These are phyloP conservation scores for Hibiscus mutabilis DNA, from an alignment of 345 rosid genomes.

Conservation along the genomic window DNA sequence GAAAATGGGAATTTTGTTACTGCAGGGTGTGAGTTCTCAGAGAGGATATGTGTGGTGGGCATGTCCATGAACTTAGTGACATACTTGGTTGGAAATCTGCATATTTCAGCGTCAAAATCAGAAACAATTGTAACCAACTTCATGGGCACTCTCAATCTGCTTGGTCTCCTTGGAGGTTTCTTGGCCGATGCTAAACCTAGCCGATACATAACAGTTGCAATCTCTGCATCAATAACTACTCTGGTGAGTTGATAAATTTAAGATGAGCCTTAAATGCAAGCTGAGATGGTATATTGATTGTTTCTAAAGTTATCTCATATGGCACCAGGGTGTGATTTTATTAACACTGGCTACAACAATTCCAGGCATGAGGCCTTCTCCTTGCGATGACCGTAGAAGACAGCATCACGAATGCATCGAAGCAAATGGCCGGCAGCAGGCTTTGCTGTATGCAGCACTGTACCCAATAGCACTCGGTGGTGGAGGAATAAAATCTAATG, in stretches of 20 bases:
- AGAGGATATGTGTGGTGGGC: slow-evolving; percentile 88
- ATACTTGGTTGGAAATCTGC: slow-evolving; percentile 69
- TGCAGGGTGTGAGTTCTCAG: slow-evolving; percentile 75
- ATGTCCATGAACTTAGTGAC: slow-evolving; percentile 87
- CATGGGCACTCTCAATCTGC: slow-evolving; percentile 83
- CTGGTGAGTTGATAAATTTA: slow-evolving; percentile 32
- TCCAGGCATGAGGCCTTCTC: slow-evolving; percentile 66
- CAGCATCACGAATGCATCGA: slow-evolving; percentile 56
- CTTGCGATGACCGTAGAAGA: slow-evolving; percentile 47
- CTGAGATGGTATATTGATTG: background rate
- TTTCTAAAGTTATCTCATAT: background rate
- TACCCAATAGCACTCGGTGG: slow-evolving; percentile 77
- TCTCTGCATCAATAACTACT: slow-evolving; percentile 58
- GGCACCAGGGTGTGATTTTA: slow-evolving; percentile 51
- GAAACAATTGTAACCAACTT: slow-evolving; percentile 81
- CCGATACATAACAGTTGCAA: slow-evolving; percentile 64
- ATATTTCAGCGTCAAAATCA: slow-evolving; percentile 65
- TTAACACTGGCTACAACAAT: slow-evolving; percentile 65
- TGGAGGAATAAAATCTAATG: slow-evolving; percentile 88
- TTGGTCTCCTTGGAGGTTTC: slow-evolving; percentile 86
- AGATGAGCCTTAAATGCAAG: background rate
- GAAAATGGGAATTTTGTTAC: background rate
- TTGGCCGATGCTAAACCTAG: slow-evolving; percentile 84
- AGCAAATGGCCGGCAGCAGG: slow-evolving; percentile 57
- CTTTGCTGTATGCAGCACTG: slow-evolving; percentile 71